Evolutionary conservation across 495 filamentous ascomycete species (phyloP).

Genomic region (Terfezia claveryi): DNA sequence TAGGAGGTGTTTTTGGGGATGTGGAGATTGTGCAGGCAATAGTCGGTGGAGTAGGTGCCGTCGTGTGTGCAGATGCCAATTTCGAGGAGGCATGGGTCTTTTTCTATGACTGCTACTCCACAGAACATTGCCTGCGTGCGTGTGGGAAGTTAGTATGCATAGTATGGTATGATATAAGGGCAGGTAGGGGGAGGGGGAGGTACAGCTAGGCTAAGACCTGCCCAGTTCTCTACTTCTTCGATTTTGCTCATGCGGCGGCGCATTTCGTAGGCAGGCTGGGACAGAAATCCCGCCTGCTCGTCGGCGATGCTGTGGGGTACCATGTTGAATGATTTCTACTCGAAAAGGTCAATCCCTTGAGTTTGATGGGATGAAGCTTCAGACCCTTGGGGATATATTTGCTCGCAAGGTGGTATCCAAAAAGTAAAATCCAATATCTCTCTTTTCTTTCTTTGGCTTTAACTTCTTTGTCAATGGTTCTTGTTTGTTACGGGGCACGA

Average conservation of each 20-base stretch:
- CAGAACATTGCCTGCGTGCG: slow-evolving; percentile 36
- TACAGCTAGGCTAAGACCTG: slow-evolving; percentile 13
- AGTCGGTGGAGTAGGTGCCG: slow-evolving; percentile 57
- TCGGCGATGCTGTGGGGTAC: neutral
- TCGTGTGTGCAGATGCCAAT: slow-evolving; percentile 55
- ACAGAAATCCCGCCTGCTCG: neutral
- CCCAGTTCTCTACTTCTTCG: slow-evolving; percentile 6
- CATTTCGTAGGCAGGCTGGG: slow-evolving; percentile 3
- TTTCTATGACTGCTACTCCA: slow-evolving; percentile 34
- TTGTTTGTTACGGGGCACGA: too few species aligned
- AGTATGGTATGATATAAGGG: neutral
- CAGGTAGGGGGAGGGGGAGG: neutral
- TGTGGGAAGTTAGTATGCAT: too few species aligned
- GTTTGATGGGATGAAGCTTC: too few species aligned
- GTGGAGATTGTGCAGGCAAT: slow-evolving; percentile 35
- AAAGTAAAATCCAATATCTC: too few species aligned
- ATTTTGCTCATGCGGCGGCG: slow-evolving; percentile 7
- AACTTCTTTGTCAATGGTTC: too few species aligned
- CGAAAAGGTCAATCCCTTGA: too few species aligned
- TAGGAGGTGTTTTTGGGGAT: slow-evolving; percentile 14
- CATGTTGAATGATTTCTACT: neutral
- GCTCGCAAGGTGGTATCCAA: too few species aligned
- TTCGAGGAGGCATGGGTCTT: slow-evolving; percentile 28
- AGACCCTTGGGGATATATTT: too few species aligned
- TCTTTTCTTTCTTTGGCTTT: too few species aligned